Conservation (phyloP, 441 rosid species). For the Hura crepitans region DNA sequence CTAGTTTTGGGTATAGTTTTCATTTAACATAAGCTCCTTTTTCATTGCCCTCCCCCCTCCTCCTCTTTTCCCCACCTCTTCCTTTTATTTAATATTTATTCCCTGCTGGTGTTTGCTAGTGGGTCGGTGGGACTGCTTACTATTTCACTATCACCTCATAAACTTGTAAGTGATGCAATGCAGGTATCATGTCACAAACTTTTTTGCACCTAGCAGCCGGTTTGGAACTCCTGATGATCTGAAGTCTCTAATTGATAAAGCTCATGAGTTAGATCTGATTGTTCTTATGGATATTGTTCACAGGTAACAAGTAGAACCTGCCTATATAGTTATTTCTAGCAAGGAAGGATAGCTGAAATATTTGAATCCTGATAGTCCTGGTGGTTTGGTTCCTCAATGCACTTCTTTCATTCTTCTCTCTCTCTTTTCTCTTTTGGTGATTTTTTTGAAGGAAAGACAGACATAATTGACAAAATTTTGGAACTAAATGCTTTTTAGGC, state of each 20-base stretch:
- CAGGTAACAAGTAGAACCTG: slow-evolving; percentile 45
- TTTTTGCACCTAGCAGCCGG: slow-evolving; percentile 95
- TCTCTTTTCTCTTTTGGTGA: not conserved
- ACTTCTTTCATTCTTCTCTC: not conserved
- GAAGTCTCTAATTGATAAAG: slow-evolving; percentile 89
- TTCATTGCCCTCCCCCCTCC: not conserved
- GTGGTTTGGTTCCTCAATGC: not conserved
- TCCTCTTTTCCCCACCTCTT: too few relatives aligned
- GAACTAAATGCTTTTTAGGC: not conserved
- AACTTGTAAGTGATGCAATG: slow-evolving; percentile 27
- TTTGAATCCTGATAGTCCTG: not conserved
- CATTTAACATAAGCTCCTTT: slow-evolving; percentile 14
- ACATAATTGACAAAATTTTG: not conserved
- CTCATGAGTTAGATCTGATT: slow-evolving; percentile 87
- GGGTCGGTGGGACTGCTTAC: slow-evolving; percentile 13
- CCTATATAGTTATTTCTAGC: not conserved
- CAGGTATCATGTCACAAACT: slow-evolving; percentile 97
- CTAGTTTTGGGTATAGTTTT: slow-evolving; percentile 87
- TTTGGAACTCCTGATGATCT: slow-evolving; percentile 98
- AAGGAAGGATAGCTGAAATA: not conserved
- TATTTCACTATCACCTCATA: slow-evolving; percentile 20
- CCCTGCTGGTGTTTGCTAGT: not conserved
- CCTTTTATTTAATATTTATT: too few relatives aligned
- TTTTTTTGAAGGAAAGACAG: not conserved
- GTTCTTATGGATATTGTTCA: slow-evolving; percentile 99